Evolutionary conservation across 2,329 filamentous ascomycete genomes (phyloP), one percentile per base, ranked within the genome.

Genomic region (Aureobasidium mangrovei): DNA sequence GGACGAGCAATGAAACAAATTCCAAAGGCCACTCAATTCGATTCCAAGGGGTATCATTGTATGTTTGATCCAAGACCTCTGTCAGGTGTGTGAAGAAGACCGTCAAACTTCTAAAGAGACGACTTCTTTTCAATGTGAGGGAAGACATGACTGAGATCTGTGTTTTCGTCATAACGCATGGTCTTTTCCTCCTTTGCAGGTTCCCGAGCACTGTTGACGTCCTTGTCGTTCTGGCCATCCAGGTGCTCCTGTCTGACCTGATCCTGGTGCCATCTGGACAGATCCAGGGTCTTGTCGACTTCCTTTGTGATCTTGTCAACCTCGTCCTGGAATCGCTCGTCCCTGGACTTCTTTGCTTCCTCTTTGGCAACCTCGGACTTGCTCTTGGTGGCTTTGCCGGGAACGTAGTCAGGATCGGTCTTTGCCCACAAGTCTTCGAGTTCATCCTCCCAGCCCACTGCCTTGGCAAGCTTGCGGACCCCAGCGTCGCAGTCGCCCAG

Each of bases 401-500:
- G 10, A 7, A 43, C 9, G 32, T 55, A 55, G 40, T 79, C 72
- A 27, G 83, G 73, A 3, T 86, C 84, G 0, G 85, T 78, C 43
- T 72, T 70, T 26, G 81, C 76, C 90, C 90, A 97, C 51, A 88
- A 62, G 3, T 66, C 69, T 65, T 96, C 88, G 12, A 98, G 74
- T 65, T 97, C 91, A 2, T 88, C 82, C 7, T 79, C 70, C 93
- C 93, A 98, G 0, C 90, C 91, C 41, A 95, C 77, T 29, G 84
- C 83, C 59, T 85, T 77, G 1, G 91, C 91, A 35, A 98, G 75
- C 66, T 81, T 83, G 53, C 86, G 78, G 1, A 97, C 85, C 0
- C 90, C 89, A 0, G 76, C 75, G 67, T 98, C 91, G 67, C 91
- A 96, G 62, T 90, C 83, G 1, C 86, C 89, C 2, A 97, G 74